These are phyloP conservation scores for Drosera capensis DNA, from an alignment of 148 eudicot species.

Conservation along the genomic window DNA sequence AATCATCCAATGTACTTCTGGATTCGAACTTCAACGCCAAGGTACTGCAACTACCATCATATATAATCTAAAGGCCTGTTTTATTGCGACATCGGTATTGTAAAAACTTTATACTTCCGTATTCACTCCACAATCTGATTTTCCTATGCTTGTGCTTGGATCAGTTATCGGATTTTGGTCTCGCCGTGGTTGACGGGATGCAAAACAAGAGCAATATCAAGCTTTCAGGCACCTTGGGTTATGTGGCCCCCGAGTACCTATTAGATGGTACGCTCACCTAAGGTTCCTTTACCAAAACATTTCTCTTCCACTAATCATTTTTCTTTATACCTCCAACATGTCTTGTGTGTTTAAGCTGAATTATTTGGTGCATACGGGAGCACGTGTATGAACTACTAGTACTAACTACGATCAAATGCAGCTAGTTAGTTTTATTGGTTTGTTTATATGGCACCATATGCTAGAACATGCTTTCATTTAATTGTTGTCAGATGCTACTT, in stretches of 20 bases:
- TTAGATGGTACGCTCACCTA: slow-evolving; percentile 62
- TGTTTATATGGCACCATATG: neutral
- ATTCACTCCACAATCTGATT: neutral
- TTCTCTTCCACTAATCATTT: neutral
- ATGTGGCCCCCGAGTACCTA: slow-evolving; percentile 77
- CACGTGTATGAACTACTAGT: slow-evolving; percentile 30
- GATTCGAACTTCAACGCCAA: slow-evolving; percentile 75
- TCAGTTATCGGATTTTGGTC: slow-evolving; percentile 75
- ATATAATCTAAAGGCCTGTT: too few species aligned
- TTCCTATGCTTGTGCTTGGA: neutral
- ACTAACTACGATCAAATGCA: too few species aligned
- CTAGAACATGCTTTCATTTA: too few species aligned
- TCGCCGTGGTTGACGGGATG: slow-evolving; percentile 37
- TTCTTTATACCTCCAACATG: neutral
- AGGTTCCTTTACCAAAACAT: neutral
- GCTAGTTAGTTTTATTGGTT: slow-evolving; percentile 8
- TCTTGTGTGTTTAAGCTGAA: slow-evolving; percentile 6
- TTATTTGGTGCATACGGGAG: slow-evolving; percentile 19
- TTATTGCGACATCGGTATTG: too few species aligned
- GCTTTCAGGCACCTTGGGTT: slow-evolving; percentile 52
- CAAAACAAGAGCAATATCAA: slow-evolving; percentile 40
- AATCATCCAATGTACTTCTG: slow-evolving; percentile 59
- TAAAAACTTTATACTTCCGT: too few species aligned
- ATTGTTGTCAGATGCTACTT: too few species aligned
- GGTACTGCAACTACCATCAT: slow-evolving; percentile 20